Conservation (phyloP, 192 early-diverging fungal genomes). For the Backusella westeae region DNA sequence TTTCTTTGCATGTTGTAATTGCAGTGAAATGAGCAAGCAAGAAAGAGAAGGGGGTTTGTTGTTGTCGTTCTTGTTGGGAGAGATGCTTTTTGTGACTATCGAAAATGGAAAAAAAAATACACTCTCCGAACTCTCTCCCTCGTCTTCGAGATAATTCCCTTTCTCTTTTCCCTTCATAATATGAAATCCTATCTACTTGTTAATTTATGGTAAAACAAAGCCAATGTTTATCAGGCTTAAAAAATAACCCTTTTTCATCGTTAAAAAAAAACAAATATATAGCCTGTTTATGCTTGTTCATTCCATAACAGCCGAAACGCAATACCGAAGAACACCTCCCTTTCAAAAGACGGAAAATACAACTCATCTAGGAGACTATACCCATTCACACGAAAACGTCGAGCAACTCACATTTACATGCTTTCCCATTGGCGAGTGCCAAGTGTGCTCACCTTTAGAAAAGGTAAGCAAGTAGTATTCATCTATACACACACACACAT, state of each 20-base stretch:
- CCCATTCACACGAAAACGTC: slow-evolving; percentile 27
- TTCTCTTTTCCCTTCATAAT: background rate
- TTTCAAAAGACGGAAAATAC: slow-evolving; percentile 7
- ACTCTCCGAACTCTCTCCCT: background rate
- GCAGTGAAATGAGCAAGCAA: background rate
- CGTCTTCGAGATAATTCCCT: background rate
- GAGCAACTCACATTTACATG: slow-evolving; percentile 30
- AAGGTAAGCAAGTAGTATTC: background rate
- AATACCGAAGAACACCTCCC: slow-evolving; percentile 15
- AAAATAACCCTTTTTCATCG: background rate
- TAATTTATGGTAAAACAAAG: background rate
- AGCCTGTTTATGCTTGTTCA: background rate
- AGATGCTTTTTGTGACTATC: background rate
- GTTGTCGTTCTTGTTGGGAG: background rate
- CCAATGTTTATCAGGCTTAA: background rate
- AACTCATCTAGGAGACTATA: slow-evolving; percentile 23
- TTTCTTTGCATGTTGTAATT: slow-evolving; percentile 35
- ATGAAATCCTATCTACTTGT: background rate
- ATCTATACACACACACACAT: too few relatives aligned
- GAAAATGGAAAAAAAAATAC: background rate
- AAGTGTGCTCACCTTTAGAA: slow-evolving; percentile 34
- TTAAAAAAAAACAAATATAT: background rate
- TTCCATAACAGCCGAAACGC: background rate
- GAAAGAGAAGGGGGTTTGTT: background rate
- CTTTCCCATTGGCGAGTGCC: slow-evolving; percentile 32